A percentile compares a stretch with the other conserved stretches of the same genome.
These are phyloP conservation scores for Dothiorella sarmentorum DNA, from an alignment of 2,329 filamentous ascomycete genomes.

Conservation along the genomic window DNA sequence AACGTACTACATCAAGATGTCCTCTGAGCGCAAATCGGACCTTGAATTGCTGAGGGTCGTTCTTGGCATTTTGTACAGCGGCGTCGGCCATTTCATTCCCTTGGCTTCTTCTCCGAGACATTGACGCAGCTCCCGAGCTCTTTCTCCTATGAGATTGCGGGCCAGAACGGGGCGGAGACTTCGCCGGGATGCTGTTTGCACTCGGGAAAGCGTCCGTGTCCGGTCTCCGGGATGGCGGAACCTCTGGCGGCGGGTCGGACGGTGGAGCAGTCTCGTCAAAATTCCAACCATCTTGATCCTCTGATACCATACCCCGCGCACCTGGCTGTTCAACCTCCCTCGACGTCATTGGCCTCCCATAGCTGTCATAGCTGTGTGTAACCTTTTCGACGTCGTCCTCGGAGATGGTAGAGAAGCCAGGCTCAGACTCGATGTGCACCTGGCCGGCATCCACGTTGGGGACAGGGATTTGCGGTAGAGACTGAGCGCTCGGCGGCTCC, in stretches of 20 bases:
- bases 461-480: constrained; percentile 15
- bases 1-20: constrained; percentile 88
- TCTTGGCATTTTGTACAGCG: constrained; percentile 45
- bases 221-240: constrained; percentile 60
- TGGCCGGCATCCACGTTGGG: constrained; percentile 28
- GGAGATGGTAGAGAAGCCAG: constrained; percentile 39
- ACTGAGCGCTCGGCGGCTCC: constrained; percentile 42
- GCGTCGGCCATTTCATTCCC: constrained; percentile 58
- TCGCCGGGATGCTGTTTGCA: constrained; percentile 71
- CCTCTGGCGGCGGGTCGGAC: constrained; percentile 54
- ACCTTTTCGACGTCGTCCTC: constrained; percentile 58
- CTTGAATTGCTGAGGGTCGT: constrained; percentile 78
- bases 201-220: constrained; percentile 86
- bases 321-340: constrained; percentile 40
- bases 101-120: constrained; percentile 63
- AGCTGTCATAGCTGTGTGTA: constrained; percentile 57
- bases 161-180: constrained; percentile 68
- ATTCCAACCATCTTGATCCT: constrained; percentile 78
- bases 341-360: constrained; percentile 50
- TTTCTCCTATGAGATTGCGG: constrained; percentile 72
- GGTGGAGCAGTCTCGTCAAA: constrained; percentile 75
- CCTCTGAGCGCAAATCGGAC: constrained; percentile 88
- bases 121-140: constrained; percentile 59
- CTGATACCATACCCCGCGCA: constrained; percentile 40
- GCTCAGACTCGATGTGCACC: constrained; percentile 32